Conservation (phyloP, 2,329 filamentous ascomycete genomes). For the Monilinia aucupariae region DNA sequence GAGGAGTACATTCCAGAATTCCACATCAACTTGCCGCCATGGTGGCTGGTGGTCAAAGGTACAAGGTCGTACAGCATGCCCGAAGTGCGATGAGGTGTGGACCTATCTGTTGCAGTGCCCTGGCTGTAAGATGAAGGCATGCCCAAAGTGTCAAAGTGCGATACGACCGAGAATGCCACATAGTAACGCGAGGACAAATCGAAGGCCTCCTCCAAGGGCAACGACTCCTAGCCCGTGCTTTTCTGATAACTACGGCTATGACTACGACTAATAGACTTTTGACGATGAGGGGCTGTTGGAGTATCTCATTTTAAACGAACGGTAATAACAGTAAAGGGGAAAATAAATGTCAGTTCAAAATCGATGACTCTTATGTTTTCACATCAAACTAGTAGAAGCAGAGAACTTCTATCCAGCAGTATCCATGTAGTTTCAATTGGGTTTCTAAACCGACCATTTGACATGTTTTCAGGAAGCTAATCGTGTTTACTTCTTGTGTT, state of each 20-base stretch:
- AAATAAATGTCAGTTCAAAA: not conserved
- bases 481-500: not conserved
- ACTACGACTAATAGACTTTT: not conserved
- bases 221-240: not conserved
- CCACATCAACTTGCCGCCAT: conserved; percentile 19
- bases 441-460: not conserved
- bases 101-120: conserved; percentile 27
- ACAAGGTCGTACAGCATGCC: conserved; percentile 21
- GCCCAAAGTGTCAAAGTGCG: conserved; percentile 21
- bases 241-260: not conserved
- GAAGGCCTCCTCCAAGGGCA: not conserved
- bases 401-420: not conserved
- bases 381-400: not conserved
- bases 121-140: conserved; percentile 24
- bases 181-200: not conserved
- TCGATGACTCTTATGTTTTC: not conserved
- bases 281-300: not conserved
- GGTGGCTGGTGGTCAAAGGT: conserved; percentile 26
- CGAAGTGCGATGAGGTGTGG: conserved; percentile 19
- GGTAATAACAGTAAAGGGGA: not conserved
- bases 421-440: not conserved
- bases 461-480: not conserved
- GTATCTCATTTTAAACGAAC: not conserved
- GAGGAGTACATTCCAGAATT: not conserved
- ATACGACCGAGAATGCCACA: not conserved